Percentiles rank a stretch among this genome's conserved stretches.
Conservation (phyloP, 768 basidiomycete genomes). For the Phlebiopsis flavidoalba region DNA sequence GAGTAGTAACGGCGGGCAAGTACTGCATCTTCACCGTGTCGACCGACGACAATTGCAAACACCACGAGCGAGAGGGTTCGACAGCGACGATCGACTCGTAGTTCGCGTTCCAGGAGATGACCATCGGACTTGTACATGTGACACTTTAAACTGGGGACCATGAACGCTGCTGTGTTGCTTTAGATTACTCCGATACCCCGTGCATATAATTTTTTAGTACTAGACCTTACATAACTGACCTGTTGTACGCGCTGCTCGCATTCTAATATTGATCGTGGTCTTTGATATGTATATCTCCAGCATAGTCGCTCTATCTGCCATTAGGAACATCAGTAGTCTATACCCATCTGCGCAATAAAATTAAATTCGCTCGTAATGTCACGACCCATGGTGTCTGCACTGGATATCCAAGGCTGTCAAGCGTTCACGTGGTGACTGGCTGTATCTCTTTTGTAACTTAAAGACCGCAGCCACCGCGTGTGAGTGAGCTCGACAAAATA, state of each 20-base stretch:
- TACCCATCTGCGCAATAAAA: too few relatives aligned
- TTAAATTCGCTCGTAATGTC: too few relatives aligned
- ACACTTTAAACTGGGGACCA: too few relatives aligned
- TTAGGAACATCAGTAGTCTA: too few relatives aligned
- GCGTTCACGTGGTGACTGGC: too few relatives aligned
- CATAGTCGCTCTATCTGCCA: too few relatives aligned
- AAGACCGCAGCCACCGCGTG: too few relatives aligned
- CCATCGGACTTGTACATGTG: neutral
- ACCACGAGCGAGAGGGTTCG: neutral
- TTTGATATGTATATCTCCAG: neutral
- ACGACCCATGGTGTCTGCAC: too few relatives aligned
- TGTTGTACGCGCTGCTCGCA: neutral
- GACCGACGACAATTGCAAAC: conserved; percentile 38
- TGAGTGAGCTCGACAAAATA: too few relatives aligned
- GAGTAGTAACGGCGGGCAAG: conserved; percentile 60
- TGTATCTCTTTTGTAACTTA: too few relatives aligned
- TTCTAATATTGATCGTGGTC: neutral
- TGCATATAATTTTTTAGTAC: neutral
- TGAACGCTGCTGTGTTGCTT: neutral
- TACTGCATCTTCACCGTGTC: conserved; percentile 74
- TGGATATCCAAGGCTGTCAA: too few relatives aligned
- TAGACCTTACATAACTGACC: neutral
- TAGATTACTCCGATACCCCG: neutral
- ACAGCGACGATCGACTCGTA: neutral
- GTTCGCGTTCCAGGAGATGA: conserved; percentile 6